Percentiles rank a stretch among this genome's conserved stretches.
These are phyloP conservation scores for Trichophyton verrucosum DNA, from an alignment of 2,329 filamentous ascomycete species.

Conservation along the genomic window DNA sequence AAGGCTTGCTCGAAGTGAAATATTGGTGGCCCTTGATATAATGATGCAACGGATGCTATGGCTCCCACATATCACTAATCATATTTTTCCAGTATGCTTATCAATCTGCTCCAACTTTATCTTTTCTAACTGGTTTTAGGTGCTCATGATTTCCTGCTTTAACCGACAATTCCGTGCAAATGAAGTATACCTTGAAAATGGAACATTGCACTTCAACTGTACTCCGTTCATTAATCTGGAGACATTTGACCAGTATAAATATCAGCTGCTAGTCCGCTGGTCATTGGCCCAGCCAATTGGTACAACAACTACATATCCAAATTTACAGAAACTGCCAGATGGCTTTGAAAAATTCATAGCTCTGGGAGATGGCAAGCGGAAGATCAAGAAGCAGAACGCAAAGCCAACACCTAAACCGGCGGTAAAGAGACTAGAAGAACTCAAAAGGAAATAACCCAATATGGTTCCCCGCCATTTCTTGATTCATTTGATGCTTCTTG, in stretches of 20 bases:
- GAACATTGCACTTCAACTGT: background rate
- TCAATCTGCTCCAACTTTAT: background rate
- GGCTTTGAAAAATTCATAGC: background rate
- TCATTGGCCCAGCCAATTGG: background rate
- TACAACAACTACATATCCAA: background rate
- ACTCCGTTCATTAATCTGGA: background rate
- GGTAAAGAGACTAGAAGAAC: background rate
- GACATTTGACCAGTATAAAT: background rate
- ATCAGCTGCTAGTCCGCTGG: background rate
- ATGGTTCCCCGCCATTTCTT: background rate
- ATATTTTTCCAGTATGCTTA: background rate
- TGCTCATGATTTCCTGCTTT: background rate
- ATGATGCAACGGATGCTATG: background rate
- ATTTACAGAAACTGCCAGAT: background rate
- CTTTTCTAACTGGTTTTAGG: background rate
- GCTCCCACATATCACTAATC: background rate
- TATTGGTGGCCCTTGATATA: background rate
- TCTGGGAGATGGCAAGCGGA: background rate
- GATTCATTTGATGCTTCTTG: background rate
- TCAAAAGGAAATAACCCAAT: background rate
- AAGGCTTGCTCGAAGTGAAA: background rate
- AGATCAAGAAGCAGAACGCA: background rate
- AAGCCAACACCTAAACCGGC: background rate
- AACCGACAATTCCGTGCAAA: background rate
- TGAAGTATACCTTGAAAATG: background rate